A percentile compares a stretch with the other conserved stretches of the same genome.
Evolutionary conservation across 2,329 filamentous ascomycete genomes (phyloP).

Genomic region (Nannizzia gypsea): DNA sequence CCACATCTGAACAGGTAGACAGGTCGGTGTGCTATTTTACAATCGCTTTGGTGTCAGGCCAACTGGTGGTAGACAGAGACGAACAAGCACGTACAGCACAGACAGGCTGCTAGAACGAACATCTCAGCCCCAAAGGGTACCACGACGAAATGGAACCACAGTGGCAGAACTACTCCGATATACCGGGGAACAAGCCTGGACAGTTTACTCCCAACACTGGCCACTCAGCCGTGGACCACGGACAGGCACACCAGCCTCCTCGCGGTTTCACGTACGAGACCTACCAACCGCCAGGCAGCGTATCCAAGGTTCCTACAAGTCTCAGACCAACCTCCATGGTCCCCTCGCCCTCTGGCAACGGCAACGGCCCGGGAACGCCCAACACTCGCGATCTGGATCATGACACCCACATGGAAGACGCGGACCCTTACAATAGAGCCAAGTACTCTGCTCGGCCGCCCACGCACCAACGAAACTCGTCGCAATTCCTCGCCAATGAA

Average conservation of each 20-base stretch:
- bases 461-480: constrained; percentile 58
- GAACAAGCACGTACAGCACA: too few species aligned
- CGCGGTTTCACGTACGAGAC: constrained; percentile 56
- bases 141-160: constrained; percentile 42
- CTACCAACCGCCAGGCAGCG: constrained; percentile 41
- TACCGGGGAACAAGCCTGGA: constrained; percentile 47
- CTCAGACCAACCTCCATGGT: constrained; percentile 42
- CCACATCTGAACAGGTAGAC: neutral
- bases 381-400: constrained; percentile 58
- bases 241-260: constrained; percentile 40
- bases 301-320: constrained; percentile 20
- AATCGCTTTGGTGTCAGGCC: neutral
- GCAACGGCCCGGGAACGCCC: constrained; percentile 27
- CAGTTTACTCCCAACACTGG: constrained; percentile 49
- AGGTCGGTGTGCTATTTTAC: neutral
- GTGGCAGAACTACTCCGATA: constrained; percentile 59
- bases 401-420: constrained; percentile 67
- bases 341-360: constrained; percentile 38
- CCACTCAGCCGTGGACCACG: constrained; percentile 31
- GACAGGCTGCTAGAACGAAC: neutral
- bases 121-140: too few species aligned
- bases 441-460: constrained; percentile 78
- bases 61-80: neutral
- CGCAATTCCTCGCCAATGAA: constrained; percentile 61
- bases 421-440: constrained; percentile 70